These are phyloP conservation scores for Selenicereus undatus DNA, from an alignment of 148 eudicot species.

Conservation along the genomic window DNA sequence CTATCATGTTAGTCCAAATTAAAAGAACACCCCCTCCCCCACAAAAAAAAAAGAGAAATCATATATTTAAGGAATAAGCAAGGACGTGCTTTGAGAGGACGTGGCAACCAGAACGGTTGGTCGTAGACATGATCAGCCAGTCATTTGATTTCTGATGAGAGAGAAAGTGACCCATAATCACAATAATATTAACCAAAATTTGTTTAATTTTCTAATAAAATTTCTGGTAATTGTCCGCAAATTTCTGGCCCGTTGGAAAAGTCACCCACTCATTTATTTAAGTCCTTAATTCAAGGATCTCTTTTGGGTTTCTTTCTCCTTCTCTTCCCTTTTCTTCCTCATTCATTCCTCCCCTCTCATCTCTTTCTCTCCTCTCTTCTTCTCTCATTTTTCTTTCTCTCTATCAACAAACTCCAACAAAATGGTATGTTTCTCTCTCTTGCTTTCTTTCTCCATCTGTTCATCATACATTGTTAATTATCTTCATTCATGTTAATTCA, in stretches of 20 bases:
- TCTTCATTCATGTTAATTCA: background rate
- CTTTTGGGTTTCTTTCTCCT: conserved; percentile 13
- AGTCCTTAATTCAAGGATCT: conserved; percentile 46
- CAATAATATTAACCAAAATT: conserved; percentile 4
- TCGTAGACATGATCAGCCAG: conserved; percentile 25
- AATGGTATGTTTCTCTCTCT: conserved; percentile 32
- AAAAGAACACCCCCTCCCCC: no score
- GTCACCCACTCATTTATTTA: conserved; percentile 23
- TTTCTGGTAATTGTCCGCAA: conserved; percentile 34
- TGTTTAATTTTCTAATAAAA: background rate
- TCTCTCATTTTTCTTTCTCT: background rate
- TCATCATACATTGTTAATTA: background rate
- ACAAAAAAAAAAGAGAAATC: background rate
- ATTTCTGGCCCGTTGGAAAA: conserved; percentile 31
- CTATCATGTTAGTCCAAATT: no score
- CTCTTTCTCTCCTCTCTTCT: background rate
- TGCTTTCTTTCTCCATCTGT: background rate
- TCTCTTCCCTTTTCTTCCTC: conserved; percentile 19
- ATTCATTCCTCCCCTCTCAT: conserved; percentile 2
- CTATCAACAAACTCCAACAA: conserved; percentile 15
- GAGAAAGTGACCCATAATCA: no score
- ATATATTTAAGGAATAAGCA: background rate
- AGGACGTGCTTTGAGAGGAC: conserved; percentile 29
- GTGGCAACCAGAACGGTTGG: conserved; percentile 33
- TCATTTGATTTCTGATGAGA: conserved; percentile 1